phyloP scores from a whole-genome alignment of 257 asterid genomes.

The Paraleonurus japonicus region DNA sequence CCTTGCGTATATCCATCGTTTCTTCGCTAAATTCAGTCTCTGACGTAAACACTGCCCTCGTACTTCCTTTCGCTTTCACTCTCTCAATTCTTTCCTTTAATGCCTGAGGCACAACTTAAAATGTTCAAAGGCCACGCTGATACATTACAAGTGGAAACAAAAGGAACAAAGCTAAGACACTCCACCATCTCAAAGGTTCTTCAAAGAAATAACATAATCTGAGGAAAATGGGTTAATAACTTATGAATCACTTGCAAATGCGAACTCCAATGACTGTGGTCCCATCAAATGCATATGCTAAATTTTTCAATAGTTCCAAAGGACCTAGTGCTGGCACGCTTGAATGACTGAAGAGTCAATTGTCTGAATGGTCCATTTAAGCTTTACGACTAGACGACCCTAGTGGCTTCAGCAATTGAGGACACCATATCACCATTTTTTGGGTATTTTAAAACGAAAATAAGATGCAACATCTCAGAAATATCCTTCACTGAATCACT shows the following conservation, averaged over 20 bases:
- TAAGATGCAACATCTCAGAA: conserved; percentile 29
- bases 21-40: conserved; percentile 75
- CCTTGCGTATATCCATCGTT: conserved; percentile 81
- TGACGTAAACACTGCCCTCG: conserved; percentile 36
- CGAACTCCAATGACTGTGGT: background rate
- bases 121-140: conserved; percentile 15
- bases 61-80: conserved; percentile 51
- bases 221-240: background rate
- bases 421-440: background rate
- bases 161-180: conserved; percentile 1
- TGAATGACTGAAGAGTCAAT: background rate
- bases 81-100: conserved; percentile 77
- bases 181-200: background rate
- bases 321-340: background rate
- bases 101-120: conserved; percentile 43
- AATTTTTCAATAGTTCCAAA: background rate
- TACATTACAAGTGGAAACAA: background rate
- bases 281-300: background rate
- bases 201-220: background rate
- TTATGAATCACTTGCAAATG: background rate
- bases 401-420: background rate
- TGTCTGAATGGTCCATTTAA: background rate
- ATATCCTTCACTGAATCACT: conserved; percentile 18
- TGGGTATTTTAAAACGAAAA: conserved; percentile 2
- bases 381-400: background rate